Evolutionary conservation across 441 rosid species (phyloP).

Genomic region (Metrosideros polymorpha): DNA sequence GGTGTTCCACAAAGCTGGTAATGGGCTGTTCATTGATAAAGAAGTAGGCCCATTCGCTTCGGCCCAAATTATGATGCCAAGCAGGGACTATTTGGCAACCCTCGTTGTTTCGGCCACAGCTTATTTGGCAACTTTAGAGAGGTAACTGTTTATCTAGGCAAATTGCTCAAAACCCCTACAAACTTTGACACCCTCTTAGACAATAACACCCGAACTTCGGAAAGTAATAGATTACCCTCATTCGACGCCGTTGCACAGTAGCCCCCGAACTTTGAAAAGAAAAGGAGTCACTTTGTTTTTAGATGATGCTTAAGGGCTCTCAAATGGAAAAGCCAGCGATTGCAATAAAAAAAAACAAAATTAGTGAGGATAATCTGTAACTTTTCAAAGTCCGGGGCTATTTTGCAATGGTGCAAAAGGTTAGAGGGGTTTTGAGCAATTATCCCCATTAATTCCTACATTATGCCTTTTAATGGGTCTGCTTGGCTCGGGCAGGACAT

Average conservation of each 20-base stretch:
- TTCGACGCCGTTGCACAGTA: not conserved
- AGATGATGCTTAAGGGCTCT: not conserved
- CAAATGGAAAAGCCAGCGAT: not conserved
- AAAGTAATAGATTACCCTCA: not conserved
- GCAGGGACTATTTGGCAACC: not conserved
- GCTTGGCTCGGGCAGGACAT: not conserved
- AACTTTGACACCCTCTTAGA: not conserved
- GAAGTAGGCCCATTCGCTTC: not conserved
- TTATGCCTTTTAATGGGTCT: too few relatives aligned
- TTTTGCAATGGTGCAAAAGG: not conserved
- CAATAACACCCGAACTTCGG: not conserved
- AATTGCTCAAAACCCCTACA: not conserved
- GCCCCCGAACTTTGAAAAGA: not conserved
- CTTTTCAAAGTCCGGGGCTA: not conserved
- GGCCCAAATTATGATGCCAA: not conserved
- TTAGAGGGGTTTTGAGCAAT: not conserved
- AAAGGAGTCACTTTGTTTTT: too few relatives aligned
- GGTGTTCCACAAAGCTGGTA: not conserved
- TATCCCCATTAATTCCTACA: too few relatives aligned
- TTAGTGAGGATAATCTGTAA: not conserved
- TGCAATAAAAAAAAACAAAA: not conserved
- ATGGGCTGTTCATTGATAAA: not conserved
- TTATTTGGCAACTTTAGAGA: not conserved
- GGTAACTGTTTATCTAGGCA: not conserved
- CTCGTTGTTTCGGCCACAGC: not conserved